Percentiles rank a stretch among this genome's conserved stretches.
phyloP scores from a whole-genome alignment of 2,329 filamentous ascomycete species.

The Cladophialophora exuberans region DNA sequence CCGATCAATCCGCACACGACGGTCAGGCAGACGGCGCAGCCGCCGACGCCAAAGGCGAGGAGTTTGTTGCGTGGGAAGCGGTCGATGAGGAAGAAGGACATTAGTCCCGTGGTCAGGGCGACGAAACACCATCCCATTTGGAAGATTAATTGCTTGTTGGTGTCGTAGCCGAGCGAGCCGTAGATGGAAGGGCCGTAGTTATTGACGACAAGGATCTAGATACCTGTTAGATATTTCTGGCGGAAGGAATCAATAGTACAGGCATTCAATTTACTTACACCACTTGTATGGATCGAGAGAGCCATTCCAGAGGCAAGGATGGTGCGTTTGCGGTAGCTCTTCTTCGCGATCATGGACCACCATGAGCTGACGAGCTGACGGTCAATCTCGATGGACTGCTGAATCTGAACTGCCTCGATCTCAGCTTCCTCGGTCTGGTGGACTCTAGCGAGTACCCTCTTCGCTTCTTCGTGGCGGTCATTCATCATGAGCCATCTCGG shows the following conservation, averaged over 20 bases:
- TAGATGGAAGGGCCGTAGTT: slow-evolving; percentile 40
- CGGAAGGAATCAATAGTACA: no score
- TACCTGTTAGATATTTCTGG: neutral
- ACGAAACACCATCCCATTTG: slow-evolving; percentile 24
- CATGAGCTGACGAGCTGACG: slow-evolving; percentile 18
- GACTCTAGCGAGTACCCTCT: slow-evolving; percentile 36
- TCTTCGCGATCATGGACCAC: slow-evolving; percentile 23
- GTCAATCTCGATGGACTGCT: slow-evolving; percentile 7
- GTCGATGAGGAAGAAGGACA: slow-evolving; percentile 28
- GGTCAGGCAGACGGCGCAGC: slow-evolving; percentile 17
- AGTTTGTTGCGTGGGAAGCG: slow-evolving; percentile 20
- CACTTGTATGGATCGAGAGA: slow-evolving; percentile 32
- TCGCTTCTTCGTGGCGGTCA: slow-evolving; percentile 56
- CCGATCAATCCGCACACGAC: slow-evolving; percentile 15
- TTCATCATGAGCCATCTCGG: slow-evolving; percentile 63
- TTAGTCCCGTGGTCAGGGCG: slow-evolving; percentile 14
- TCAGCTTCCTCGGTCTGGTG: slow-evolving; percentile 13
- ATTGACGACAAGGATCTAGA: no score
- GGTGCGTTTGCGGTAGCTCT: slow-evolving; percentile 24
- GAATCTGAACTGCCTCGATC: slow-evolving; percentile 16
- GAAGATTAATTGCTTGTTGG: slow-evolving; percentile 29
- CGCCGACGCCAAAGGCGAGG: slow-evolving; percentile 19
- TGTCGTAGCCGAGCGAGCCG: slow-evolving; percentile 48
- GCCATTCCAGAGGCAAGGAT: slow-evolving; percentile 19
- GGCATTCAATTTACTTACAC: no score